phyloP scores from a whole-genome alignment of 495 filamentous ascomycete species.

The Massariosphaeria phaeospora region DNA sequence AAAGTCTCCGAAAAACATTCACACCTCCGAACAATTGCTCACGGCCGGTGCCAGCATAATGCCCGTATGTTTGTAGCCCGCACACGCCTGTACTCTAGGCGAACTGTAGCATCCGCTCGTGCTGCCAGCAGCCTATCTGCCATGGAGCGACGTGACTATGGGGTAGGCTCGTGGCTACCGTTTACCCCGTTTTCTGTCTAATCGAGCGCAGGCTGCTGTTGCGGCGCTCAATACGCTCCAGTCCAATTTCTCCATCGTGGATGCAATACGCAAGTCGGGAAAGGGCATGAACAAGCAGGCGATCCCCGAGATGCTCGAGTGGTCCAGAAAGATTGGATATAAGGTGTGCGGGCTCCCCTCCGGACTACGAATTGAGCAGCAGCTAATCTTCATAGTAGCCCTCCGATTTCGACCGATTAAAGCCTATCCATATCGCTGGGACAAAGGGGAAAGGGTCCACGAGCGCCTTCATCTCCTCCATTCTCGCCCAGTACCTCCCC shows the following conservation, averaged over 20 bases:
- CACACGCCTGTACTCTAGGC: background rate
- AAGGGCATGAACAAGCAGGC: slow-evolving; percentile 61
- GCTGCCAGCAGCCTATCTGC: background rate
- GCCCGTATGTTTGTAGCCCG: slow-evolving; percentile 7
- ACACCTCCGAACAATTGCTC: background rate
- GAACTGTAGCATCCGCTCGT: background rate
- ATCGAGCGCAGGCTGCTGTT: slow-evolving; percentile 64
- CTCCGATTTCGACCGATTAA: slow-evolving; percentile 69
- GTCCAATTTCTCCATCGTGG: slow-evolving; percentile 73
- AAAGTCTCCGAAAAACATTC: background rate
- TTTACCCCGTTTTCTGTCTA: background rate
- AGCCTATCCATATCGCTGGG: slow-evolving; percentile 78
- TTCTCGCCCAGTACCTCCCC: slow-evolving; percentile 54
- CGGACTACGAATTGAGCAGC: too few relatives aligned
- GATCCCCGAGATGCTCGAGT: slow-evolving; percentile 71
- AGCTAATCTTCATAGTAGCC: slow-evolving; percentile 44
- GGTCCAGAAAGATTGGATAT: slow-evolving; percentile 73
- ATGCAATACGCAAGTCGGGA: slow-evolving; percentile 66
- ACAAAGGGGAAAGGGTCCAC: slow-evolving; percentile 92
- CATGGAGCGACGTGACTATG: slow-evolving; percentile 30
- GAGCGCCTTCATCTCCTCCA: slow-evolving; percentile 62
- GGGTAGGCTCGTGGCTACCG: slow-evolving; percentile 6
- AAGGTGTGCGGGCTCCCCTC: slow-evolving; percentile 49
- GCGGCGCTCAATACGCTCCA: slow-evolving; percentile 84
- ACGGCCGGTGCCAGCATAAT: too few relatives aligned